Percentiles rank a stretch among this genome's conserved stretches.
Conservation (phyloP, 148 eudicot genomes). For the Heliosperma pusillum region DNA sequence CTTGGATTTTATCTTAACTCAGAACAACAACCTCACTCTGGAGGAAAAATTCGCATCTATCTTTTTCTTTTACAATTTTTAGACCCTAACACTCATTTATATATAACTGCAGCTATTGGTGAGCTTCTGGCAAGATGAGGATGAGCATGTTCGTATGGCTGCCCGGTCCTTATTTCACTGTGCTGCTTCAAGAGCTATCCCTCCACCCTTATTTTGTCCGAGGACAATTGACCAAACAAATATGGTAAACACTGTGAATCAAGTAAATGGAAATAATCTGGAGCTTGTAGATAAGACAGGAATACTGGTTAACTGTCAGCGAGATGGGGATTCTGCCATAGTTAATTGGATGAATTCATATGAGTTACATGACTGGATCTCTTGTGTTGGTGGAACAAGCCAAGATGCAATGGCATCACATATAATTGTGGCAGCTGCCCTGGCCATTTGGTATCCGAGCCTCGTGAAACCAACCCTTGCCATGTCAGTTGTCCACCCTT, state of each 20-base stretch:
- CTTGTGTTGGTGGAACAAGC: constrained; percentile 90
- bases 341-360: constrained; percentile 80
- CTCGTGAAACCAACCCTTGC: constrained; percentile 80
- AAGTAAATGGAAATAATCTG: constrained; percentile 25
- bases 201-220: constrained; percentile 53
- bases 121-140: constrained; percentile 96
- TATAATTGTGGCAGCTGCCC: constrained; percentile 90
- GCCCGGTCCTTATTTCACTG: constrained; percentile 93
- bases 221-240: constrained; percentile 33
- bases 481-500: constrained; percentile 64
- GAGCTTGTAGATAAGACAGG: constrained; percentile 22
- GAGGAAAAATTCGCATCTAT: too few species aligned
- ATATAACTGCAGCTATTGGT: constrained; percentile 64
- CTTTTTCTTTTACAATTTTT: constrained; percentile 5
- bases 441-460: constrained; percentile 95
- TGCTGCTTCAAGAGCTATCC: constrained; percentile 93
- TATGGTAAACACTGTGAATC: constrained; percentile 22
- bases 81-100: constrained; percentile 6
- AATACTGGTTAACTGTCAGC: constrained; percentile 25
- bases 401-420: constrained; percentile 98
- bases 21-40: neutral
- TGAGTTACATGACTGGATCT: constrained; percentile 92
- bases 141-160: constrained; percentile 92
- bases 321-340: constrained; percentile 47
- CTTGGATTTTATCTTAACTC: neutral